Evolutionary conservation across 768 basidiomycete species (phyloP), one percentile per base, ranked within the genome.

Genomic region (Melanogaster broomeanus): DNA sequence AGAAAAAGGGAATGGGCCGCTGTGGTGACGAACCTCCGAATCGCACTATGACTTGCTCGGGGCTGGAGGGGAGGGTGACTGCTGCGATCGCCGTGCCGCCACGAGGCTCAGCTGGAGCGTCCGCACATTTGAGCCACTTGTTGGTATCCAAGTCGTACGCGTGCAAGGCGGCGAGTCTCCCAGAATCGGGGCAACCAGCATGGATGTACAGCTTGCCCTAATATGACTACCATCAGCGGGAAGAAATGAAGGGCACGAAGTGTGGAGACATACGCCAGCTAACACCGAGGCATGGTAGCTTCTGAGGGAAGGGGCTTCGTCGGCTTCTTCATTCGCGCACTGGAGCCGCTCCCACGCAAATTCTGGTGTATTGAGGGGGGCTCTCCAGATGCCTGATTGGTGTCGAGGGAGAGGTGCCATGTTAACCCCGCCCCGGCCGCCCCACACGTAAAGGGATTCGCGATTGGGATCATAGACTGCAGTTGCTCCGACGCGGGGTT

Each of bases 361-460:
- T 7, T 52, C 35, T 7, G 33, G 35, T 0, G 44, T 30, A 18
- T 49, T 9, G 19, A 48, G 39, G 12, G 52, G 38, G 34, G 59
- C 66, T 11, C 42, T 55, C 68, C 71, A 73, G 12, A 72, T 21
- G n/a, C 69, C 67, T 0, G 67, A 56, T 42, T 70, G 63, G 33
- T 57, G 51, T 3, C 21, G 48, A 9, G 60, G 59, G 16, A 77
- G 61, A 3, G 74, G 73, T 1, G 65, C 61, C 74, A 72, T 72
- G 22, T 69, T 67, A 15, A 62, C 56, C 2, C 74, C 77, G 2
- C 75, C 75, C 16, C 78, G 68, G 4, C 78, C 77, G 4, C 77
- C 77, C 71, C 77, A 80, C 39, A 77, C 42, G 54, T 76, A 76
- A 39, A 76, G 56, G 4, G 15, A 44, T 34, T 58, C 44, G 6